Base-by-base conservation (phyloP, 2,329 filamentous ascomycete species). In the Sclerotinia sclerotiorum region DNA sequence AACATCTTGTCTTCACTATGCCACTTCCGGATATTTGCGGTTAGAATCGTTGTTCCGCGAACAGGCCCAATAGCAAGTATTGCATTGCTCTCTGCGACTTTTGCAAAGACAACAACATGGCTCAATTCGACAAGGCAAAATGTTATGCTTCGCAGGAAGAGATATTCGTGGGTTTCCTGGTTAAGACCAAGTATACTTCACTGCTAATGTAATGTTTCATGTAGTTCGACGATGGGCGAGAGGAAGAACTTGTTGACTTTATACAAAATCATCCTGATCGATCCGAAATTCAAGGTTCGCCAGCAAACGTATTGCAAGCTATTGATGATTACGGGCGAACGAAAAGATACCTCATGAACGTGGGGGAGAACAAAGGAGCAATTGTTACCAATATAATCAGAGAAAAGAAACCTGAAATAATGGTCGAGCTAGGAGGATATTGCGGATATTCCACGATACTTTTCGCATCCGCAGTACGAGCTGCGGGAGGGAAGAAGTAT, bases 351-450 rank as follows among this genome's bases (percentile, higher is more conserved):
- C 84, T 94, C 64, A 94, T 94, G 89, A 94, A 93, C 72, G 87
- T 95, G 2, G 91, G 92, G 52, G 84, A 88, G 72, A 83, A 88
- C 75, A 95, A 95, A 79, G 91, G 90, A 58, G 84, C 83, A 70
- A 89, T 93, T 65, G 86, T 94, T 1, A 84, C 84, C 11, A 83
- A 90, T 42, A 78, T 94, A 51, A 93, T 95, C 69, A 81, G 81
- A 27, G 81, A 90, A 71, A 80, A 84, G 60, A 90, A 89, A 76
- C 91, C 90, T 0, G 78, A 86, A 66, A 83, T 83, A 3, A 91
- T 93, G 87, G 85, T 94, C 58, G 92, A 96, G 77, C 83, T 95
- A 0, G 92, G 92, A 58, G 90, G 90, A 61, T 95, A 94, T 78
- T 84, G 93, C 27, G 92, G 92, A 54, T 95, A 95, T 81, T 94